Evolutionary conservation across 768 basidiomycete species (phyloP).

Genomic region (Tylopilus subfusipes): DNA sequence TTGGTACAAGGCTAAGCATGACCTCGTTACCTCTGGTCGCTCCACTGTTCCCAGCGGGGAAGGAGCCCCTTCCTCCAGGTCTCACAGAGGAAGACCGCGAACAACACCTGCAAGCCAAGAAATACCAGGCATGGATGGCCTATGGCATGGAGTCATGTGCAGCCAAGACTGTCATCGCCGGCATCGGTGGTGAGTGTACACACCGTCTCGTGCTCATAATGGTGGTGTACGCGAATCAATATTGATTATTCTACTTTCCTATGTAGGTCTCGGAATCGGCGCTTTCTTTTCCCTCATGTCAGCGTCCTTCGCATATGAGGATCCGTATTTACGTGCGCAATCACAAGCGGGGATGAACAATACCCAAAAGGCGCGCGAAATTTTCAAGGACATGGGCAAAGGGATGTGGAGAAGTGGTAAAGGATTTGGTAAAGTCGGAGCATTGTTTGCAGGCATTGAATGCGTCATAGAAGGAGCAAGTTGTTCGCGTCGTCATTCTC

Average conservation of each 20-base stretch:
- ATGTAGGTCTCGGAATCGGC: conserved; percentile 82
- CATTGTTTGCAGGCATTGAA: conserved; percentile 91
- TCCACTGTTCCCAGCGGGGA: conserved; percentile 80
- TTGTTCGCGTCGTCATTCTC: conserved; percentile 15
- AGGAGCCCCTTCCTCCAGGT: conserved; percentile 85
- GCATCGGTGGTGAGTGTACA: conserved; percentile 68
- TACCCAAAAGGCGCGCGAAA: conserved; percentile 74
- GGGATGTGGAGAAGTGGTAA: conserved; percentile 89
- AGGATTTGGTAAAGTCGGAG: conserved; percentile 92
- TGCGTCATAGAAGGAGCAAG: conserved; percentile 92
- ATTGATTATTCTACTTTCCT: not conserved
- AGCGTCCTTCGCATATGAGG: conserved; percentile 91
- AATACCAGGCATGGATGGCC: conserved; percentile 69
- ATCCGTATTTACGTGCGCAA: conserved; percentile 74
- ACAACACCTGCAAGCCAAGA: conserved; percentile 63
- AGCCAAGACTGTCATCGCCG: conserved; percentile 77
- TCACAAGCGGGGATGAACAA: conserved; percentile 54
- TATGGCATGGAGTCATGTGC: conserved; percentile 84
- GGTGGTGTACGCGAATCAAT: conserved; percentile 4
- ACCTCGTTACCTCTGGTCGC: conserved; percentile 42
- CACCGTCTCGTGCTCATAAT: not conserved
- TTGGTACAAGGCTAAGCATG: conserved; percentile 13
- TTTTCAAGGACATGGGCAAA: conserved; percentile 92
- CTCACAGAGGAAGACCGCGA: conserved; percentile 75
- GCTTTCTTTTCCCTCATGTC: conserved; percentile 98